Base-by-base conservation (phyloP, 805 yeast species). In the Candida succiphila region DNA sequence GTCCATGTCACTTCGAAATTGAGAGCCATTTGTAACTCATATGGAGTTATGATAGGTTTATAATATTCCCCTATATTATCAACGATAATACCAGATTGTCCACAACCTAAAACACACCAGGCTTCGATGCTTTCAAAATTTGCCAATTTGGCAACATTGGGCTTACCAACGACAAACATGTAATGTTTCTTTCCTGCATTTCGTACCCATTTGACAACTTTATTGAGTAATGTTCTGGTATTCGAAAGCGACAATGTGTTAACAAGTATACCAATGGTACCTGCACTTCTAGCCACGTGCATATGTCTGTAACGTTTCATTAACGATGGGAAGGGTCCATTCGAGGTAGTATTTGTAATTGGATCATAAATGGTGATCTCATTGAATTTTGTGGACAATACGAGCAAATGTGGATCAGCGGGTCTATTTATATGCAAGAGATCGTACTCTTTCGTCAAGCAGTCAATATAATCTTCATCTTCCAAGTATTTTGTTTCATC, bases 31-130 rank as follows among this genome's bases (percentile, higher is more conserved):
- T 78, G 71, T 27, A 92, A 61, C 54, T 92, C 98, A 55, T 84
- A 89, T 0, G 97, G 97, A 0, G 98, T 92, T 15, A 92, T 75
- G 9, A 92, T 82, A 1, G 97, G 97, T 54, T 79, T 86, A 61
- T 74, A 85, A 51, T 80, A 89, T 39, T 85, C 94, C 41, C 78
- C 83, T 31, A 61, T 62, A 36, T 78, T 74, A 53, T 89, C 95
- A 12, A 92, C 55, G 25, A 89, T 76, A 17, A 89, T 79, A 5
- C 98, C 98, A 34, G 94, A 88, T 45, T 87, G 86, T 9, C 94
- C 87, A 54, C 98, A 92, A 0, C 98, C 98, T 12, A 92, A 57
- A 10, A 92, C 72, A 49, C 94, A 88, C 97, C 98, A 92, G 17
- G 84, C 69, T 45, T 92, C 97, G 12, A 92, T 72, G n/a, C 75